Evolutionary conservation across 805 yeast genomes (phyloP).

Genomic region (Starmera amethionina): DNA sequence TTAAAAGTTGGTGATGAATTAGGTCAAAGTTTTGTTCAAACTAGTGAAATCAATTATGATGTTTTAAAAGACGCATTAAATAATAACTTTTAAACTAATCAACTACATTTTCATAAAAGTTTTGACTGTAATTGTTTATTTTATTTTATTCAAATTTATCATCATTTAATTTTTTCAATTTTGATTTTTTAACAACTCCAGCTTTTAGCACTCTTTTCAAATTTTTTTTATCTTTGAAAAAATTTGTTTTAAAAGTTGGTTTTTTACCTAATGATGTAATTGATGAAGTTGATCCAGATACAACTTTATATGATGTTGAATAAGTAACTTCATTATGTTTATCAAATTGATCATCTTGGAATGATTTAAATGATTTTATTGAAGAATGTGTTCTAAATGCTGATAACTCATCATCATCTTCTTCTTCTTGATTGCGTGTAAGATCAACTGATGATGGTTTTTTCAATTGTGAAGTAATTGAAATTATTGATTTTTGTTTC

Average conservation of each 20-base stretch:
- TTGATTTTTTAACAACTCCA: not conserved
- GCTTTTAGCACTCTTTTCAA: conserved; percentile 6
- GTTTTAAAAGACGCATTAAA: conserved; percentile 17
- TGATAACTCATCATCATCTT: no score
- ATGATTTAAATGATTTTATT: conserved; percentile 35
- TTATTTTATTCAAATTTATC: not conserved
- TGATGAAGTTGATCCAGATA: conserved; percentile 46
- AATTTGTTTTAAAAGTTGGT: conserved; percentile 3
- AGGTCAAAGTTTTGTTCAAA: conserved; percentile 11
- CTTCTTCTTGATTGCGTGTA: not conserved
- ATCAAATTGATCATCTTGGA: conserved; percentile 28
- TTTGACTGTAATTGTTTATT: not conserved
- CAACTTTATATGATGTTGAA: conserved; percentile 43
- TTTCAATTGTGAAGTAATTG: conserved; percentile 20
- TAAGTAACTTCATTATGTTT: conserved; percentile 40
- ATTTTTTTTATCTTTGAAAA: conserved; percentile 12
- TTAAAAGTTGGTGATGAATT: conserved; percentile 19
- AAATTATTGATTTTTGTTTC: conserved; percentile 31
- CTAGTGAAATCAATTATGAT: conserved; percentile 16
- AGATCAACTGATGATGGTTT: conserved; percentile 11
- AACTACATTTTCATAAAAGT: not conserved
- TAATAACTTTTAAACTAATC: not conserved
- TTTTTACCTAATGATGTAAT: conserved; percentile 42
- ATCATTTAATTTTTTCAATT: not conserved
- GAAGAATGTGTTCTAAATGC: conserved; percentile 29